Evolutionary conservation across 371 early-diverging fungal species (phyloP), one percentile per base, ranked within the genome.

Genomic region (Massospora cicadina): DNA sequence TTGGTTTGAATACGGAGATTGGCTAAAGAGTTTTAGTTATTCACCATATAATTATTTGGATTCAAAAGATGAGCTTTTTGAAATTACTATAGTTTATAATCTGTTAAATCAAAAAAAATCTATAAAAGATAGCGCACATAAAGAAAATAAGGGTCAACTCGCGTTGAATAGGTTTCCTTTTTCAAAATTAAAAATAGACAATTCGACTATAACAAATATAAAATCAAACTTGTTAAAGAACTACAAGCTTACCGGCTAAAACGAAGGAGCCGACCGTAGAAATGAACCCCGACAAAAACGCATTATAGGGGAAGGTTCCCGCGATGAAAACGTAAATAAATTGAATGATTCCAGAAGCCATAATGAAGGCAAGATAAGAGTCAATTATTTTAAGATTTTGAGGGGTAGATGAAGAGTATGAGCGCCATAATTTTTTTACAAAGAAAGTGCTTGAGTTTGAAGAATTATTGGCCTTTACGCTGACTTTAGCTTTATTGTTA

Each of bases 241-340:
- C 30, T 54, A 26, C 17, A 57, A 33, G 60, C 66, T 66, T 73
- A 88, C 90, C 93, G 17, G 91, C 90, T 66, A 95, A 81, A n/a
- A 92, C 90, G 75, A 98, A 98, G 65, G 82, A 79, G 12, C 93
- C 95, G 25, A 95, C 93, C 10, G 89, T 86, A 1, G 88, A 83
- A 67, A 87, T 87, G 76, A 98, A 98, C 23, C 92, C 93, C 12
- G 95, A 88, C 68, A 98, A 74, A 73, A 96, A 96, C 26, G 96
- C 89, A 75, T 96, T 96, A 76, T 92, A 96, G n/a, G 98, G 98
- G 71, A 82, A 95, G 30, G 89, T 87, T 63, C 95, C 95, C 2
- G 77, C 93, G 17, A 91, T 63, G 0, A 81, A 64, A 67, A 88
- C 82, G 71, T 98, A 94, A 21, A 83, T 71, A 68, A 95, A 91